Percentiles rank a stretch among this genome's conserved stretches.
These are phyloP conservation scores for Xylaria hypoxylon DNA, from an alignment of 2,329 filamentous ascomycete species.

Conservation along the genomic window DNA sequence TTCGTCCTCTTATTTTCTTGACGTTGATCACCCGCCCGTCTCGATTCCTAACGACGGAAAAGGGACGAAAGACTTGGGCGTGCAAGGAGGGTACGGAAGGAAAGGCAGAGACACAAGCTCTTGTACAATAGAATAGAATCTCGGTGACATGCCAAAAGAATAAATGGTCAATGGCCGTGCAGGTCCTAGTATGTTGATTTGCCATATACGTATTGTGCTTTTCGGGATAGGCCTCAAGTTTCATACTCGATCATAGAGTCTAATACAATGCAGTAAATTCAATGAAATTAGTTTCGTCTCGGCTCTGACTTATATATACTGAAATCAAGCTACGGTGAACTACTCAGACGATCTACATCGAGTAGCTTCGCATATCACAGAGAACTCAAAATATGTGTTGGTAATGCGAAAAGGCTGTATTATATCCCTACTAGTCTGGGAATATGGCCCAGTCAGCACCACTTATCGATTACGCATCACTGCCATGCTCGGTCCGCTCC, in stretches of 20 bases:
- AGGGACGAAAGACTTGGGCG: not conserved
- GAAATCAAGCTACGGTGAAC: not conserved
- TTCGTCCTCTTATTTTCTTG: not conserved
- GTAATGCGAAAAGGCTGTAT: conserved; percentile 13
- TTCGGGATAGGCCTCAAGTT: not conserved
- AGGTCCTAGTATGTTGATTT: not conserved
- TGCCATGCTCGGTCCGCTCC: not conserved
- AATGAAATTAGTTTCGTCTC: not conserved
- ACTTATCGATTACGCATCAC: not conserved
- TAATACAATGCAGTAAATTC: no score
- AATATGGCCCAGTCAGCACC: conserved; percentile 9
- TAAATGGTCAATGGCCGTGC: not conserved
- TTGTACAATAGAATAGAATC: conserved; percentile 24
- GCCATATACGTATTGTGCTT: not conserved
- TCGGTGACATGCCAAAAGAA: conserved; percentile 2
- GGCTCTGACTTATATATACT: not conserved
- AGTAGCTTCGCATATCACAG: not conserved
- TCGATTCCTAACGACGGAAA: not conserved
- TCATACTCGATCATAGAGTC: not conserved
- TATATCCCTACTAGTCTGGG: conserved; percentile 8
- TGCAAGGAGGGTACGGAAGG: not conserved
- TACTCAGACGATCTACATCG: not conserved
- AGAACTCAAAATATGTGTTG: not conserved
- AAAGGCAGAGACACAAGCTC: not conserved
- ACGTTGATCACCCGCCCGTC: not conserved